Evolutionary conservation across 495 filamentous ascomycete species (phyloP).

Genomic region (Penicillium malachiteum): DNA sequence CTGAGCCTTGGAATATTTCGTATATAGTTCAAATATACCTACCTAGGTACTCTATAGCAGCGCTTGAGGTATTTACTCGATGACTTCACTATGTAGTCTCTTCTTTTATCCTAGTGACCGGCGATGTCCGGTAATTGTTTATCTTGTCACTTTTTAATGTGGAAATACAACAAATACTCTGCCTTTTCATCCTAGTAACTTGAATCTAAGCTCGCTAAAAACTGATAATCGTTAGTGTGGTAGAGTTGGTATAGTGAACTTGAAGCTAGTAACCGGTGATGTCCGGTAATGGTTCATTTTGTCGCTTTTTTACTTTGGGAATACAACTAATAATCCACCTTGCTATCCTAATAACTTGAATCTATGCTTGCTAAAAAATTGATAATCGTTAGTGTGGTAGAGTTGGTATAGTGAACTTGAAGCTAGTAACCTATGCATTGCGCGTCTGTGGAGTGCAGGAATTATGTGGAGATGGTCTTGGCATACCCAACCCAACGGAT

Average conservation of each 20-base stretch:
- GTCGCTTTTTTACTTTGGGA: not conserved
- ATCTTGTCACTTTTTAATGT: not conserved
- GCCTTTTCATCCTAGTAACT: not conserved
- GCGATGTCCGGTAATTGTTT: not conserved
- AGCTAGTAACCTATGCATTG: slow-evolving; percentile 1
- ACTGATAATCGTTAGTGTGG: not conserved
- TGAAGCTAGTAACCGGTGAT: not conserved
- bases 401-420: not conserved
- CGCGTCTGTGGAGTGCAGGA: not conserved
- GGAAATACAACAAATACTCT: not conserved
- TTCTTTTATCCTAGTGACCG: not conserved
- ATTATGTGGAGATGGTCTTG: not conserved
- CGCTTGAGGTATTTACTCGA: not conserved
- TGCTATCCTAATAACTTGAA: not conserved
- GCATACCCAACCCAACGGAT: not conserved
- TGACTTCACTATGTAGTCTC: not conserved
- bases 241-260: not conserved
- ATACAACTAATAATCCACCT: not conserved
- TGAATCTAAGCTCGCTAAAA: not conserved
- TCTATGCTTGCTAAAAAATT: not conserved
- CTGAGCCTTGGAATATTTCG: not conserved
- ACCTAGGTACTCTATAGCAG: not conserved
- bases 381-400: not conserved
- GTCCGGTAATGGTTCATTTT: not conserved
- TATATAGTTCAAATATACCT: not conserved